A percentile compares a stretch with the other conserved stretches of the same genome.
Conservation (phyloP, 805 yeast species). For the Wickerhamiella hasegawae region DNA sequence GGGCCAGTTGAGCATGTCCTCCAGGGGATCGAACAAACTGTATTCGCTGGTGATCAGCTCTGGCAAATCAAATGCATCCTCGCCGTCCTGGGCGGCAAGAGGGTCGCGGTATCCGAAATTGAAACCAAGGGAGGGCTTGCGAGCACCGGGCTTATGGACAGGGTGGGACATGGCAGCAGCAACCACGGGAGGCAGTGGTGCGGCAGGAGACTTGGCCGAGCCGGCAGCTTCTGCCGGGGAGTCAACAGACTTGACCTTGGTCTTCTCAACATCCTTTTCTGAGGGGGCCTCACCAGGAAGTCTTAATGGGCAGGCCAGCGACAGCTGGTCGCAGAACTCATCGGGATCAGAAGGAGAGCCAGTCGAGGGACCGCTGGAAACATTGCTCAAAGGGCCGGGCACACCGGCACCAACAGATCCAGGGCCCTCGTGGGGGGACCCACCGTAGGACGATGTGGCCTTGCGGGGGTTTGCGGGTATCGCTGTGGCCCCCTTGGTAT, state of each 20-base stretch:
- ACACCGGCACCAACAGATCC: no score
- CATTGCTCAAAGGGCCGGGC: no score
- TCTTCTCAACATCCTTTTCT: neutral
- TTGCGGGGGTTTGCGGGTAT: no score
- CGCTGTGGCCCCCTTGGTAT: no score
- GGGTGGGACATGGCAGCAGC: neutral
- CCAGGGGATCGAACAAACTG: slow-evolving; percentile 24
- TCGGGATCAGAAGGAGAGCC: slow-evolving; percentile 40
- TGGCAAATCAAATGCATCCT: slow-evolving; percentile 15
- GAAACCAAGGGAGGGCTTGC: no score
- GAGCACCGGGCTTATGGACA: neutral
- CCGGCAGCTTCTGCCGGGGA: neutral
- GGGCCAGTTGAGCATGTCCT: slow-evolving; percentile 9
- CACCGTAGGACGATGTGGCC: no score
- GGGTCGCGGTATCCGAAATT: slow-evolving; percentile 15
- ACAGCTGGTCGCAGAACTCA: slow-evolving; percentile 62
- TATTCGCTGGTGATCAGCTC: slow-evolving; percentile 21
- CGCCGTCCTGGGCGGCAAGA: slow-evolving; percentile 21
- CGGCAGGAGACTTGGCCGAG: neutral
- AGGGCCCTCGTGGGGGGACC: no score
- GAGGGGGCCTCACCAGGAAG: neutral
- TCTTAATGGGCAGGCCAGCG: slow-evolving; percentile 31
- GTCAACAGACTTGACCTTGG: neutral
- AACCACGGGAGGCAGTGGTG: neutral
- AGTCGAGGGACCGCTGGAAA: slow-evolving; percentile 16